Percentiles rank a stretch among this genome's conserved stretches.
phyloP scores from a whole-genome alignment of 306 rosid genomes.

The Cucurbita pepo region DNA sequence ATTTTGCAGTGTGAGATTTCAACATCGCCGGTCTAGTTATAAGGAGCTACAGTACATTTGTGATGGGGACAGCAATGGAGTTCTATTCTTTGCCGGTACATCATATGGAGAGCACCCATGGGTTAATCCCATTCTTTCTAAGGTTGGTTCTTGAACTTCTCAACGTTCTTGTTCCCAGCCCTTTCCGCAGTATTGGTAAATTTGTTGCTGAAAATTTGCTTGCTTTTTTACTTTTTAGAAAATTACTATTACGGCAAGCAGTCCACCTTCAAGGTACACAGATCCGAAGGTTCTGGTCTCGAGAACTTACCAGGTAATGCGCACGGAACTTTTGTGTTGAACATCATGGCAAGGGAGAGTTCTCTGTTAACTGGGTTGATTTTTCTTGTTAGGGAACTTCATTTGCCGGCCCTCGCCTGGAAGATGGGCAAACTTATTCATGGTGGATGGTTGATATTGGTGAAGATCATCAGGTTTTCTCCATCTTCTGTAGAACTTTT shows the following conservation, averaged over 20 bases:
- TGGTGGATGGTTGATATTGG: constrained; percentile 97
- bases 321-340: not conserved
- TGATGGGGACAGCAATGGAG: constrained; percentile 83
- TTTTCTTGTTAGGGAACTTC: constrained; percentile 64
- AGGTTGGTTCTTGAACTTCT: constrained; percentile 26
- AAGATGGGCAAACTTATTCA: constrained; percentile 49
- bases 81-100: constrained; percentile 77
- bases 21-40: constrained; percentile 79
- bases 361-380: constrained; percentile 2
- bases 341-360: not conserved
- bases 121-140: constrained; percentile 88
- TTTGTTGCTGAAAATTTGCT: not conserved
- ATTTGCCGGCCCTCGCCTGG: constrained; percentile 69
- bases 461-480: constrained; percentile 62
- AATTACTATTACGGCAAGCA: constrained; percentile 56
- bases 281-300: constrained; percentile 93
- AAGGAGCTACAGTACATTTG: constrained; percentile 76
- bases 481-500: not conserved
- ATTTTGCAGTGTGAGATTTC: constrained; percentile 46
- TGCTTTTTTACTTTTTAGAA: constrained; percentile 21
- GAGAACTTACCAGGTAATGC: constrained; percentile 64
- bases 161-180: not conserved
- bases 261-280: constrained; percentile 79
- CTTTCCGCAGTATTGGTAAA: not conserved
- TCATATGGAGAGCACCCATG: constrained; percentile 82